Conservation (phyloP, 1,139 yeast species). For the Zygoascus sp. region DNA sequence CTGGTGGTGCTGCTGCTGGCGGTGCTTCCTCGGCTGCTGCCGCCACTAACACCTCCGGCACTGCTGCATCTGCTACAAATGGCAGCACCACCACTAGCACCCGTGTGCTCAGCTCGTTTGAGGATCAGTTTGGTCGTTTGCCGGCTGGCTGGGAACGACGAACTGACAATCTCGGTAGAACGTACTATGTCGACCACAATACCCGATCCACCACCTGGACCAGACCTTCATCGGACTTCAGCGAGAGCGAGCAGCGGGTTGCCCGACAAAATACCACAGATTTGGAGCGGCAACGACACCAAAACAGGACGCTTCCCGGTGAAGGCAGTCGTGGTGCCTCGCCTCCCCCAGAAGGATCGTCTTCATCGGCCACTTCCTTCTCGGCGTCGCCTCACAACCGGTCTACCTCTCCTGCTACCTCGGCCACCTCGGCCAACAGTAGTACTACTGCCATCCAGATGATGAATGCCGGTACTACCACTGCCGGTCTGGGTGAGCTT, state of each 20-base stretch:
- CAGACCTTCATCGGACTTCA: conserved; percentile 64
- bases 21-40: conserved; percentile 23
- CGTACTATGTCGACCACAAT: conserved; percentile 96
- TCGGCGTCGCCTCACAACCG: conserved; percentile 35
- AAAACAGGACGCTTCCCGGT: conserved; percentile 76
- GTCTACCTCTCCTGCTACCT: conserved; percentile 21
- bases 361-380: conserved; percentile 32
- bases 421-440: conserved; percentile 46
- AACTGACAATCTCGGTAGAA: conserved; percentile 94
- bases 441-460: conserved; percentile 57
- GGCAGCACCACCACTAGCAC: conserved; percentile 14
- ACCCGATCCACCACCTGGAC: conserved; percentile 98
- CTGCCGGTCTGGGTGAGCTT: conserved; percentile 92
- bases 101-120: conserved; percentile 53
- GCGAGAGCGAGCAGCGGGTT: conserved; percentile 39
- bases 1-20: conserved; percentile 13
- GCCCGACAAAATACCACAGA: conserved; percentile 59
- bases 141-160: conserved; percentile 99
- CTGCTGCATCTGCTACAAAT: conserved; percentile 18
- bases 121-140: conserved; percentile 91
- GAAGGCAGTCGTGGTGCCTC: conserved; percentile 46
- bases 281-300: conserved; percentile 85
- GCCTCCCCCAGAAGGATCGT: conserved; percentile 32
- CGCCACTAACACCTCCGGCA: conserved; percentile 19
- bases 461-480: conserved; percentile 77